Base-by-base conservation (phyloP, 805 yeast species). In the Clavispora santaluciae region DNA sequence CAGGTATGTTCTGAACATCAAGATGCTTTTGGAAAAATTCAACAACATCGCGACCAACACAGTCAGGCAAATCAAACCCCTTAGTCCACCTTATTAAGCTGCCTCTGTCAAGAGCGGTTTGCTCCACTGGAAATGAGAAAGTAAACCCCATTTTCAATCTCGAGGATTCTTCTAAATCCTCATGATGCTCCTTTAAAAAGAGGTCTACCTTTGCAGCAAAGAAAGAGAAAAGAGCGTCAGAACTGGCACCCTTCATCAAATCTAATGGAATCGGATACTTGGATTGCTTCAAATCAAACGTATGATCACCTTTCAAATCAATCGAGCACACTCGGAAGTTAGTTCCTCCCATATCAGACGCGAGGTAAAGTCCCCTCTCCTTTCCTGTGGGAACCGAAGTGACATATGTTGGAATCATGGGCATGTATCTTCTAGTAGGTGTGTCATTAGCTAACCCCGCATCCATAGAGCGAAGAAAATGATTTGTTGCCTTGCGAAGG, bases 271-370 rank as follows among this genome's bases (percentile, higher is more conserved):
- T 85, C 43, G 82, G 83, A 46, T 74, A 74, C 63, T 91, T 90
- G 38, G 79, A 66, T 60, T 91, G 96, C 50, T 78, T 77, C 45
- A 90, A 65, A 18, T 75, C 70, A 61, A 83, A 89, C n/a, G 91
- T 81, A 50, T 86, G 87, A 55, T 81, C 81, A 39, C 95, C 95
- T 37, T 74, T 70, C 53, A 91, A 72, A 26, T 73, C 61, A 22
- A 91, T 90, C 2, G 96, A 88, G 59, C 97, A 89, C 20, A 93
- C 96, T 55, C 99, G 75, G 66, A 91, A 88, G 62, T 93, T 90
- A 43, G 98, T 90, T 38, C 98, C 98, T 47, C 99, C 99, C 39
- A 91, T 72, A 59, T 91, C 98, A 4, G 93, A 95, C 40, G 98
- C 98, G 45, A 91, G 68, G 47, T 75, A 79, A 29, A 86, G 70